Base-by-base conservation (phyloP, 2,329 filamentous ascomycete genomes). In the Venturia aucupariae region DNA sequence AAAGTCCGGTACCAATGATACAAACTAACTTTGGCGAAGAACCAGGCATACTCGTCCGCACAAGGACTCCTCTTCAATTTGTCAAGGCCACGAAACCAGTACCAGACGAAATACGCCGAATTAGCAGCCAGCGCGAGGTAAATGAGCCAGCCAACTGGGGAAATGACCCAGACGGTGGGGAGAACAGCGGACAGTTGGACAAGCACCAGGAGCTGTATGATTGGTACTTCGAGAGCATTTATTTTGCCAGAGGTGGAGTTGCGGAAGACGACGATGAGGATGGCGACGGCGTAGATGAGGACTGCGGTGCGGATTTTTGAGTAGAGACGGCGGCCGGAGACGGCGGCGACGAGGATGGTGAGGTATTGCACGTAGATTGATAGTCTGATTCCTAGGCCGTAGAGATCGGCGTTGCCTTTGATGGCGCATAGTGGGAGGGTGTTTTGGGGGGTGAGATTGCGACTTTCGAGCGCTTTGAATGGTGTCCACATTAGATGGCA, bases 361-460 rank as follows among this genome's bases (percentile, higher is more conserved):
- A 57, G 51, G 15, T 57, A 57, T 57, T 57, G 51, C 27, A 57
- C 30, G 51, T 57, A 57, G 19, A 57, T 57, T 35, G 51, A 57
- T n/a, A 57, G 30, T 19, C 51, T 32, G 13, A 57, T 57, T 35
- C 51, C 51, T 17, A 57, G 30, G 30, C 51, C 51, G 30, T 57
- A 57, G 30, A 57, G 51, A 17, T 57, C 51, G 27, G 51, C 5
- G 13, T 35, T 57, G 27, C 51, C 51, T 35, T 32, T 7, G 5
- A 57, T 57, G 51, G 51, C 27, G 51, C 51, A 57, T 32, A 11
- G 15, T 35, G 27, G 51, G 30, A 35, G 30, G 15, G 51, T 57
- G 13, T 35, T 51, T 51, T 51, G 22, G 17, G 46, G 46, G 3
- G 22, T 24, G 8, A 30, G 24, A 51, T 7, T 22, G 13, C 46